A percentile compares a stretch with the other conserved stretches of the same genome.
Conservation (phyloP, 441 rosid species). For the Bocquillonia castaneifolia region DNA sequence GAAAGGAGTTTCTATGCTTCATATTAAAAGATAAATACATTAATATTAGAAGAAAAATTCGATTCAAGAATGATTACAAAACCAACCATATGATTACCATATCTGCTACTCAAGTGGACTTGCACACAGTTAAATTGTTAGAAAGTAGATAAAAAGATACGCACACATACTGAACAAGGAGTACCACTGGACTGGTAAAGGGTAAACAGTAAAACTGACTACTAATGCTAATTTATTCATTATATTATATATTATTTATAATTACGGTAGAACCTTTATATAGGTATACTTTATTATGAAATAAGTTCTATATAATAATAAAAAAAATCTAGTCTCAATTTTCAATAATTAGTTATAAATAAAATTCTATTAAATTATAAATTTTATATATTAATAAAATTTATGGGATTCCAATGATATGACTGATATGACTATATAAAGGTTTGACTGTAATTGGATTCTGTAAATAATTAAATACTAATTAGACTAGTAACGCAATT, state of each 20-base stretch:
- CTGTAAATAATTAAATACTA: neutral
- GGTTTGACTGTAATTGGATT: neutral
- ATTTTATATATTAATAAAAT: too few species aligned
- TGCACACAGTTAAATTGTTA: neutral
- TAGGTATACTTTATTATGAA: too few species aligned
- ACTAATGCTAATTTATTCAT: too few species aligned
- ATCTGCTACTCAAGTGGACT: conserved; percentile 13
- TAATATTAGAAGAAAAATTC: neutral
- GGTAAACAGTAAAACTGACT: conserved; percentile 12
- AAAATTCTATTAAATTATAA: neutral
- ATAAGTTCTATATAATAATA: too few species aligned
- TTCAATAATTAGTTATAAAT: too few species aligned
- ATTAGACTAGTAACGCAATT: conserved; percentile 15
- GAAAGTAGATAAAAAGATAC: neutral
- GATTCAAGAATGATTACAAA: conserved; percentile 14
- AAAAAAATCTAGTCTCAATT: too few species aligned
- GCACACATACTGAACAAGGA: neutral
- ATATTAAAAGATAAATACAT: too few species aligned
- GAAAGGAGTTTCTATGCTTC: too few species aligned
- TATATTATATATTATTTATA: too few species aligned
- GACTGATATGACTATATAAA: too few species aligned
- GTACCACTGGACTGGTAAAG: neutral
- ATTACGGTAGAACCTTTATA: too few species aligned
- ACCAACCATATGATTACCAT: conserved; percentile 17
- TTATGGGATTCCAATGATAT: too few species aligned